Conservation (phyloP, 495 filamentous ascomycete species). For the Oleoguttula mirabilis region DNA sequence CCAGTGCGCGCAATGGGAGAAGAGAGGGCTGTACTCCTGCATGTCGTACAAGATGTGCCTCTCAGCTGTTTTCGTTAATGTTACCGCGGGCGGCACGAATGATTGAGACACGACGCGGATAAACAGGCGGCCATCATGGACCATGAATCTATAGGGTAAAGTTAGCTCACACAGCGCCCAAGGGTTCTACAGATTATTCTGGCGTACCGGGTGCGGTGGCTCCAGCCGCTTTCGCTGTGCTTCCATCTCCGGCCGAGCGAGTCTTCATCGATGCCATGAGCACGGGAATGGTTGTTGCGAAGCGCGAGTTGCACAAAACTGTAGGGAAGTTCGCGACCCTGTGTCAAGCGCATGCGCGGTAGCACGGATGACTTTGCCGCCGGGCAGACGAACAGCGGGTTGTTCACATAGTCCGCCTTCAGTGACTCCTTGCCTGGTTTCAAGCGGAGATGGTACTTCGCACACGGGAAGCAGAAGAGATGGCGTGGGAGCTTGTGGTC, state of each 20-base stretch:
- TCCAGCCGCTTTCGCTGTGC: conserved; percentile 37
- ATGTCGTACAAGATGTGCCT: conserved; percentile 44
- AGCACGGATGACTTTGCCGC: conserved; percentile 33
- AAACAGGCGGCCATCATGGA: conserved; percentile 40
- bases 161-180: no score
- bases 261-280: conserved; percentile 36
- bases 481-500: conserved; percentile 39
- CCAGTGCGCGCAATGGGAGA: conserved; percentile 49
- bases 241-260: conserved; percentile 40
- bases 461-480: conserved; percentile 47
- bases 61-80: conserved; percentile 34
- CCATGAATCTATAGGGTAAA: no score
- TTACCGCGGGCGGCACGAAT: conserved; percentile 32
- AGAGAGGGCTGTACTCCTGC: conserved; percentile 49
- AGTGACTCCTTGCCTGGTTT: conserved; percentile 39
- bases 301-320: conserved; percentile 42
- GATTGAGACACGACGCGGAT: conserved; percentile 39
- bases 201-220: conserved; percentile 38
- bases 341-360: conserved; percentile 40
- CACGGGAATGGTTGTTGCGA: conserved; percentile 32
- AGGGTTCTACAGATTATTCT: no score
- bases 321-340: conserved; percentile 41
- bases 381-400: conserved; percentile 44
- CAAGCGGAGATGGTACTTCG: conserved; percentile 38
- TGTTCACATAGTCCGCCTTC: conserved; percentile 35